Evolutionary conservation across 345 rosid species (phyloP).

Genomic region (Gossypium herbaceum): DNA sequence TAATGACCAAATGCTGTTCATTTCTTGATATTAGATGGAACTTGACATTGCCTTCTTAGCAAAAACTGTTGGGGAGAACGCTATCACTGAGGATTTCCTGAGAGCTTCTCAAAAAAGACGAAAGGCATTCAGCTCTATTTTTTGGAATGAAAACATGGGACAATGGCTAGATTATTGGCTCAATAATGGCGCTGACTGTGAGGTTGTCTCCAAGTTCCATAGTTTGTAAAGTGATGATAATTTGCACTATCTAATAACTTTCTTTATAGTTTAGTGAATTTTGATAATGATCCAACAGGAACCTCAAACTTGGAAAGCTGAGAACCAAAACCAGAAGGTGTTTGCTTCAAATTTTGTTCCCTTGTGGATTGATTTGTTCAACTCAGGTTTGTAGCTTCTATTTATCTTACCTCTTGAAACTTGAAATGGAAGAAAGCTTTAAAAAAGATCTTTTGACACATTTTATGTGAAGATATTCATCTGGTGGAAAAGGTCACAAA

Average conservation of each 20-base stretch:
- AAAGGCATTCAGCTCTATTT: conserved; percentile 50
- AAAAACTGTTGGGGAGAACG: conserved; percentile 45
- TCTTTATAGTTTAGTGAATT: background rate
- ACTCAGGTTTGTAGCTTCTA: conserved; percentile 50
- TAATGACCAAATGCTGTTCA: conserved; percentile 7
- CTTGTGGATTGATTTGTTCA: conserved; percentile 67
- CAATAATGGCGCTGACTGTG: conserved; percentile 13
- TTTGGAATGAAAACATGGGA: conserved; percentile 70
- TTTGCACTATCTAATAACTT: background rate
- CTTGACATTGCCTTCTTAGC: conserved; percentile 72
- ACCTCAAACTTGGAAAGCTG: conserved; percentile 47
- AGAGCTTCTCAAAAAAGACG: conserved; percentile 62
- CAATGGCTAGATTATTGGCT: conserved; percentile 96
- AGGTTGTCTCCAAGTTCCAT: conserved; percentile 23
- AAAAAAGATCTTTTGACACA: conserved; percentile 15
- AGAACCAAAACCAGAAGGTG: conserved; percentile 54
- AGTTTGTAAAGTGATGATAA: background rate
- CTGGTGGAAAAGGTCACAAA: conserved; percentile 50
- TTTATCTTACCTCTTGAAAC: background rate
- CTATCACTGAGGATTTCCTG: conserved; percentile 37
- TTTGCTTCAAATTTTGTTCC: conserved; percentile 88
- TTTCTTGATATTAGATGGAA: conserved; percentile 64
- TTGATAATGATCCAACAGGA: conserved; percentile 33
- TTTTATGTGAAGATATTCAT: conserved; percentile 39
- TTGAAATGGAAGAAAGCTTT: background rate